Evolutionary conservation across 2,329 filamentous ascomycete genomes (phyloP).

Genomic region (Fusarium concolor): DNA sequence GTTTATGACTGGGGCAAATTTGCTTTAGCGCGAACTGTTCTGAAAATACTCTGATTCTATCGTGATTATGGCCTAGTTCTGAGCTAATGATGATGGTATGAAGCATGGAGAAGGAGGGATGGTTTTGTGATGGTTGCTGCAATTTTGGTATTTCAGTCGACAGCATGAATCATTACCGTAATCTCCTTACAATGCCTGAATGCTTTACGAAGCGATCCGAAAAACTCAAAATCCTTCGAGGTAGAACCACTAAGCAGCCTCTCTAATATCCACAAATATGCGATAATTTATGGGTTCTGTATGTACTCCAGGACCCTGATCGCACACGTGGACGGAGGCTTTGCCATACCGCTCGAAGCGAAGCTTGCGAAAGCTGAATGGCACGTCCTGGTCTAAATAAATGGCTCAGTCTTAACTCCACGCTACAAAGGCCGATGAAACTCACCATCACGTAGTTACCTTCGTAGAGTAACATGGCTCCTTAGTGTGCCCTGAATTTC

Average conservation of each 20-base stretch:
- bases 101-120: not conserved
- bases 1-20: conserved; percentile 1
- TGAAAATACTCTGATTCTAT: not conserved
- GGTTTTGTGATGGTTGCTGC: not conserved
- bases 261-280: not conserved
- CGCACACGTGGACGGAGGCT: not conserved
- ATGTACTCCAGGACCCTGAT: not conserved
- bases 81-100: not conserved
- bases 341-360: no score
- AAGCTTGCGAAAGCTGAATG: not conserved
- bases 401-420: not conserved
- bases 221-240: not conserved
- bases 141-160: not conserved
- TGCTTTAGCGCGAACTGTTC: not conserved
- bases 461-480: not conserved
- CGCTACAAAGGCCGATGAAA: not conserved
- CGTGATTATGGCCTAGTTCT: not conserved
- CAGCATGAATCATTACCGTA: no score
- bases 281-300: not conserved
- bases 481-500: not conserved
- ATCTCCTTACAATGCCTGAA: no score
- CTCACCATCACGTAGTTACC: not conserved
- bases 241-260: not conserved
- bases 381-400: conserved; percentile 1
- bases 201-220: not conserved